Evolutionary conservation across 2,329 filamentous ascomycete genomes (phyloP), one percentile per base, ranked within the genome.

Genomic region (Pyrenophora seminiperda): DNA sequence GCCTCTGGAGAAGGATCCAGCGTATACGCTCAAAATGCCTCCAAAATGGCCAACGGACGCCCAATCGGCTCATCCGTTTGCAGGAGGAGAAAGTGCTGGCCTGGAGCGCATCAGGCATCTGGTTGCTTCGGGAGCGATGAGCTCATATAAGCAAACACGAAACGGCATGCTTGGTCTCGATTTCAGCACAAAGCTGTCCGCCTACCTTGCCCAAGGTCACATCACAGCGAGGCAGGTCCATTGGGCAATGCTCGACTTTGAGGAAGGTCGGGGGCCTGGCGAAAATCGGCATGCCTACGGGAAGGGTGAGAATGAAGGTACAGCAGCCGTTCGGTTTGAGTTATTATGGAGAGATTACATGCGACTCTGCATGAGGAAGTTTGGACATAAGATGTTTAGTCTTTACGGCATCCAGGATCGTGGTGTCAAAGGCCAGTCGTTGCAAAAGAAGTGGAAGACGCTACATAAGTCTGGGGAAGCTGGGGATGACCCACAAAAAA

Each of bases 291-390:
- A 47, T 36, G 87, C 87, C 0, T 91, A 85, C 48, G 87, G 84
- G 0, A 71, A 84, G 41, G 89, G 89, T 0, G 86, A 91, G 67
- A 91, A 87, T 42, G 82, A 83, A 22, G 88, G 89, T 0, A 91
- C 87, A 0, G 81, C 81, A 27, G 82, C 79, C 0, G 80, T 93
- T 1, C 82, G 89, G 0, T 86, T 89, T 47, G 88, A 93, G 64
- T 76, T 94, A 0, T 71, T 93, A 0, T 93, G 2, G 89, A 77
- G 89, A 32, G 90, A 93, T 63, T 93, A 92, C 63, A 91, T 93
- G 86, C 80, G 87, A 1, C 79, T 93, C 0, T 90, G 87, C 65
- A 86, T 84, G 5, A 79, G 81, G 24, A 92, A 92, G 62, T 91
- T 89, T 54, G 81, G 83, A 0, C 65, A 71, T 13, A 82, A 81